phyloP scores from a whole-genome alignment of 2,329 filamentous ascomycete species.

The Hypomyces rosellus region DNA sequence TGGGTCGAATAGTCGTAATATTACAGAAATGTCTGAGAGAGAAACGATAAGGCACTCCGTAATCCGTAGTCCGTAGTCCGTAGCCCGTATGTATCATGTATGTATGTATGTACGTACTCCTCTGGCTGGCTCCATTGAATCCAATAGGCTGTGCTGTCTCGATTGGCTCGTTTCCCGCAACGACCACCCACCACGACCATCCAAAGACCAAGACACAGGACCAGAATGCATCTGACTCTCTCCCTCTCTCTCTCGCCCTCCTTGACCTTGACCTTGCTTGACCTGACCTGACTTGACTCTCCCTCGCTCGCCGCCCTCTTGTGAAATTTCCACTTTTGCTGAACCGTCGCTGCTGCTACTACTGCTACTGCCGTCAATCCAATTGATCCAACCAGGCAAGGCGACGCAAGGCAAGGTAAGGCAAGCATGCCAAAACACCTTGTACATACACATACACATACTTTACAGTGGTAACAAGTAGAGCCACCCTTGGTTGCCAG shows the following conservation, averaged over 20 bases:
- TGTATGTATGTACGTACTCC: not conserved
- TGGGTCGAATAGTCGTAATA: too few species aligned
- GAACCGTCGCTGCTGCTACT: constrained; percentile 2
- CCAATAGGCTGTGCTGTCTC: not conserved
- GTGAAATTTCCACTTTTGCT: not conserved
- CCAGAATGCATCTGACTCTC: constrained; percentile 21
- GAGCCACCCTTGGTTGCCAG: constrained; percentile 4
- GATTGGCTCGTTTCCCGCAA: too few species aligned
- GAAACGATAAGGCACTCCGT: constrained; percentile 19
- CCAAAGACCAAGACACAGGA: constrained; percentile 10
- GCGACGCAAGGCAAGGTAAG: too few species aligned
- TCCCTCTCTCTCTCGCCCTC: constrained; percentile 8
- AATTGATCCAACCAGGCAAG: too few species aligned
- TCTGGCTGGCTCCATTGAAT: constrained; percentile 4
- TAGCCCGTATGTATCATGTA: too few species aligned
- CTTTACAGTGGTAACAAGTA: not conserved
- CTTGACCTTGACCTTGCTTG: constrained; percentile 12
- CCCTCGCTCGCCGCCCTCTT: not conserved
- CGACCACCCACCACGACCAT: too few species aligned
- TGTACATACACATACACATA: too few species aligned
- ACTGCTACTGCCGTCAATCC: too few species aligned
- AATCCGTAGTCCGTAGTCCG: constrained; percentile 21
- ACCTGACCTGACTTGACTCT: constrained; percentile 11
- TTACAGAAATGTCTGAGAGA: constrained; percentile 20
- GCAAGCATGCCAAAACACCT: too few species aligned